A percentile compares a stretch with the other conserved stretches of the same genome.
phyloP scores from a whole-genome alignment of 1,139 yeast species.

The Lodderomyces pseudojiufengensis region DNA sequence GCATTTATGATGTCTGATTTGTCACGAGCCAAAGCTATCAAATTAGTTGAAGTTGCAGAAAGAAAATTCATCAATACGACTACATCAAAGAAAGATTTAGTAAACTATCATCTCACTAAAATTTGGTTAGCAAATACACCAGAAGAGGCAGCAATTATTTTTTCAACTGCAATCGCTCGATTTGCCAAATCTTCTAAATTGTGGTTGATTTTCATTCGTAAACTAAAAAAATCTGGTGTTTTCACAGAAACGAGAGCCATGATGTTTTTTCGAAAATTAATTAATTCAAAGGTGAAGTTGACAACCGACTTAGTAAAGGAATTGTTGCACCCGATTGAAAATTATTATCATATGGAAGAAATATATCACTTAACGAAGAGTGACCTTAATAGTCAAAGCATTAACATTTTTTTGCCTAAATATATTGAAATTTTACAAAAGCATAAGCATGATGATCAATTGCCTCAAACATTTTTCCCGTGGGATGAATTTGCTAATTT shows the following conservation, averaged over 20 bases:
- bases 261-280: conserved; percentile 25
- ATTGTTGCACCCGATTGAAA: conserved; percentile 26
- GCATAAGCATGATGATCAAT: conserved; percentile 2
- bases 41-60: conserved; percentile 28
- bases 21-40: conserved; percentile 24
- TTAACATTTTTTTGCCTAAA: conserved; percentile 21
- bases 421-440: conserved; percentile 25
- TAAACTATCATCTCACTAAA: conserved; percentile 24
- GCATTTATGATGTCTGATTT: conserved; percentile 27
- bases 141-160: conserved; percentile 29
- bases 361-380: conserved; percentile 5
- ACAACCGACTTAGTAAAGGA: conserved; percentile 30
- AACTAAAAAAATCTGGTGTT: conserved; percentile 31
- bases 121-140: conserved; percentile 29
- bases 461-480: conserved; percentile 13
- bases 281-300: conserved; percentile 22
- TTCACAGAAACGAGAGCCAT: conserved; percentile 29
- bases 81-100: conserved; percentile 16
- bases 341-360: conserved; percentile 7
- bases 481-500: conserved; percentile 17
- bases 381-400: neutral
- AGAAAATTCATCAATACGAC: conserved; percentile 16
- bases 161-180: conserved; percentile 26
- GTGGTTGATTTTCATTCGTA: conserved; percentile 37
- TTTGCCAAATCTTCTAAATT: conserved; percentile 25